Conservation (phyloP, 176 grass and related monocot genomes). For the Sorghum bicolor region Sorghum_bicolor_NCBIv3 NC_012871.2:68306501-68307000, state of each 20-base stretch:
- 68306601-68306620: constrained; percentile 92
- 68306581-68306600: constrained; percentile 92
- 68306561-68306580: constrained; percentile 94
- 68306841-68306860: constrained; percentile 41
- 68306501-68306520: constrained; percentile 64
- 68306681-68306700: constrained; percentile 22
- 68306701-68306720: constrained; percentile 48
- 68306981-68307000: constrained; percentile 47
- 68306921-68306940: constrained; percentile 48
- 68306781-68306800: constrained; percentile 45
- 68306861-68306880: constrained; percentile 49
- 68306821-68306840: constrained; percentile 40
- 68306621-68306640: constrained; percentile 30
- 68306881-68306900: constrained; percentile 36
- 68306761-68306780: constrained; percentile 59
- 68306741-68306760: constrained; percentile 57
- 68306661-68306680: constrained; percentile 14
- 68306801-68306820: constrained; percentile 71
- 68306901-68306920: constrained; percentile 48
- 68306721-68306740: constrained; percentile 88
- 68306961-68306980: constrained; percentile 30
- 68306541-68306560: constrained; percentile 91
- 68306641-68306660: constrained; percentile 16
- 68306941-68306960: constrained; percentile 27
- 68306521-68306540: constrained; percentile 94